phyloP scores from a whole-genome alignment of 352 stramenopile species.

The Peronospora destructor region DNA sequence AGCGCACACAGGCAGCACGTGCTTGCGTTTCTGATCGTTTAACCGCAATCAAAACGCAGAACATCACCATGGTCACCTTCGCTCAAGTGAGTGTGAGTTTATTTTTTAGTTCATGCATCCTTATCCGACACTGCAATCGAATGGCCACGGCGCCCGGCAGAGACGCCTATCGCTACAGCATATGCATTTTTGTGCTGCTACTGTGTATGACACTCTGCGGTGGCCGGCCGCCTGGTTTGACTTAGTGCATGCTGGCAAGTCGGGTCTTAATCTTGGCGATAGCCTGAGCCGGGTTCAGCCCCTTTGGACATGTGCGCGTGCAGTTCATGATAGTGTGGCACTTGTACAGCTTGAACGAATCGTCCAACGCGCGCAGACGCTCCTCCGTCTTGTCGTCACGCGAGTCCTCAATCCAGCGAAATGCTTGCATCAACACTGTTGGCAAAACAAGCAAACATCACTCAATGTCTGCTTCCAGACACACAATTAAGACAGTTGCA shows the following conservation, averaged over 20 bases:
- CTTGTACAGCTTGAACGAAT: slow-evolving; percentile 98
- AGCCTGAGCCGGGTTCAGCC: slow-evolving; percentile 97
- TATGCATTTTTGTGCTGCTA: slow-evolving; percentile 19
- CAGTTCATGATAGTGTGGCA: slow-evolving; percentile 99
- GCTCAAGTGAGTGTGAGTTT: slow-evolving; percentile 18
- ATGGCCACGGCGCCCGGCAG: slow-evolving; percentile 12
- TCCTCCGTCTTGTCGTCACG: slow-evolving; percentile 96
- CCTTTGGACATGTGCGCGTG: slow-evolving; percentile 98
- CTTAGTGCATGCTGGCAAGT: slow-evolving; percentile 76
- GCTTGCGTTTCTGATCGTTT: too few species aligned
- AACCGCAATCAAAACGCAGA: background rate
- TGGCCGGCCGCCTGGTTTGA: background rate
- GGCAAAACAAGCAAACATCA: slow-evolving; percentile 9
- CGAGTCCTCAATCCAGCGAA: slow-evolving; percentile 98
- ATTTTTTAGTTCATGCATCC: slow-evolving; percentile 20
- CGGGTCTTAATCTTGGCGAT: slow-evolving; percentile 99
- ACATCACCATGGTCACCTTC: slow-evolving; percentile 3
- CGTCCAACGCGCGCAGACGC: slow-evolving; percentile 92
- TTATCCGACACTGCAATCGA: slow-evolving; percentile 23
- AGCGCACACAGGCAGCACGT: too few species aligned
- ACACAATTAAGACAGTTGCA: background rate
- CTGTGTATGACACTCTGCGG: slow-evolving; percentile 13
- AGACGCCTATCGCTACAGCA: slow-evolving; percentile 20
- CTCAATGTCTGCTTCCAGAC: background rate
- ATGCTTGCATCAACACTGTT: slow-evolving; percentile 90